phyloP scores from a whole-genome alignment of 2,329 filamentous ascomycete species.

The Periconia sp. region DNA sequence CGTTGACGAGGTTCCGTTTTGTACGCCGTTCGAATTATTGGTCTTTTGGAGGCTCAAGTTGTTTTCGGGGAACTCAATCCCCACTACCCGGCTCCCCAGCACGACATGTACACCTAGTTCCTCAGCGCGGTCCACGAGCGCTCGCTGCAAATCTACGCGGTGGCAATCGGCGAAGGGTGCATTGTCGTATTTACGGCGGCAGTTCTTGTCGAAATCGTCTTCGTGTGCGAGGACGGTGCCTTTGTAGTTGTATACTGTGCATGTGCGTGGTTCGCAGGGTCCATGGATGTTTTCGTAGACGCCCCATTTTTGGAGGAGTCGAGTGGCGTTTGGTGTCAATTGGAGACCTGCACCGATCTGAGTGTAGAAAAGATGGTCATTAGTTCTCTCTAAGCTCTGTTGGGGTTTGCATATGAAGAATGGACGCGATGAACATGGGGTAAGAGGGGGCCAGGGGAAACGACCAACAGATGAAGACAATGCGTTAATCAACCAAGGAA shows the following conservation, averaged over 20 bases:
- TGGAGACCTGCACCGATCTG: conserved; percentile 41
- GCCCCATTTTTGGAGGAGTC: conserved; percentile 54
- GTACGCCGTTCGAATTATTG: not conserved
- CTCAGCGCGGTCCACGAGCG: conserved; percentile 54
- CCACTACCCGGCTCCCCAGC: conserved; percentile 51
- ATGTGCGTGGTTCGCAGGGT: conserved; percentile 48
- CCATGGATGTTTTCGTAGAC: conserved; percentile 48
- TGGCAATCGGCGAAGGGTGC: conserved; percentile 64
- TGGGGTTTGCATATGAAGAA: not conserved
- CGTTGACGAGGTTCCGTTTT: too few relatives aligned
- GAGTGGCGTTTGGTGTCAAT: conserved; percentile 46
- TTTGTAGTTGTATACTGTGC: conserved; percentile 59
- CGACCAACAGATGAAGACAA: too few relatives aligned
- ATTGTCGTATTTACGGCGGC: conserved; percentile 54
- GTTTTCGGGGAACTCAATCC: conserved; percentile 32
- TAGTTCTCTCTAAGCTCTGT: too few relatives aligned
- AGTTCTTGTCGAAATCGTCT: conserved; percentile 55
- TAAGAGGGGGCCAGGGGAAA: not conserved
- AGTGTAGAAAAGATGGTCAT: not conserved
- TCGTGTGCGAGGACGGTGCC: conserved; percentile 53
- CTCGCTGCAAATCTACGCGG: conserved; percentile 62
- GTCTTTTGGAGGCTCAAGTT: not conserved
- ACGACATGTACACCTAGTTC: conserved; percentile 57
- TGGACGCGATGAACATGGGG: not conserved
- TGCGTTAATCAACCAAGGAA: not conserved